Base-by-base conservation (phyloP, 2,329 filamentous ascomycete species). In the Incumbomyces lentus region DNA sequence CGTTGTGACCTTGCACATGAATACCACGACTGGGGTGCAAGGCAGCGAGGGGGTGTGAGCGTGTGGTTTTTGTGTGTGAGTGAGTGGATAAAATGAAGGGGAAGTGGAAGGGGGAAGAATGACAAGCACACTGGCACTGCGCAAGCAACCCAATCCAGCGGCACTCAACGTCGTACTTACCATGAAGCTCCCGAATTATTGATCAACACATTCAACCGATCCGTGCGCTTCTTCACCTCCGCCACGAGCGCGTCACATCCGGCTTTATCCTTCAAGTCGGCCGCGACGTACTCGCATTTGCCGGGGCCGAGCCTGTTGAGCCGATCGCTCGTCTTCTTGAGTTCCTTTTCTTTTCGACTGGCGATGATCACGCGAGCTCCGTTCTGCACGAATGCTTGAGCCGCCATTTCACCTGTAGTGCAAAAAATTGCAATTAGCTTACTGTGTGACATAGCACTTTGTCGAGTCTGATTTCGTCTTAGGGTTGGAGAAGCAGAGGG, bases 131-230 rank as follows among this genome's bases (percentile, higher is more conserved):
- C n/a, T n/a, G n/a, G n/a, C n/a, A n/a, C n/a, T n/a, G n/a, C n/a
- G n/a, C n/a, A n/a, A n/a, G n/a, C n/a, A n/a, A n/a, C n/a, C n/a
- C n/a, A n/a, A n/a, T n/a, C n/a, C n/a, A n/a, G n/a, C n/a, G n/a
- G n/a, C n/a, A n/a, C n/a, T n/a, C n/a, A n/a, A n/a, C n/a, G n/a
- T n/a, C n/a, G n/a, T n/a, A n/a, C 41, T 45, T 29, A 45, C 68
- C 72, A 75, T 44, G 71, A 72, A 7, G 68, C 73, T 13, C 72
- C 72, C 7, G 71, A 71, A 54, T 74, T 75, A 56, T 75, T 75
- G 44, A 75, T 63, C 16, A 74, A 60, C 18, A 74, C 68, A 53
- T 59, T 73, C 61, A 74, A 46, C 11, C 61, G 55, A 32, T 64
- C 63, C 2, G 59, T 60, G 8, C 65, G 62, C 58, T 70, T 70